Evolutionary conservation across 768 basidiomycete genomes (phyloP).

Genomic region (Boletellus emodensis): DNA sequence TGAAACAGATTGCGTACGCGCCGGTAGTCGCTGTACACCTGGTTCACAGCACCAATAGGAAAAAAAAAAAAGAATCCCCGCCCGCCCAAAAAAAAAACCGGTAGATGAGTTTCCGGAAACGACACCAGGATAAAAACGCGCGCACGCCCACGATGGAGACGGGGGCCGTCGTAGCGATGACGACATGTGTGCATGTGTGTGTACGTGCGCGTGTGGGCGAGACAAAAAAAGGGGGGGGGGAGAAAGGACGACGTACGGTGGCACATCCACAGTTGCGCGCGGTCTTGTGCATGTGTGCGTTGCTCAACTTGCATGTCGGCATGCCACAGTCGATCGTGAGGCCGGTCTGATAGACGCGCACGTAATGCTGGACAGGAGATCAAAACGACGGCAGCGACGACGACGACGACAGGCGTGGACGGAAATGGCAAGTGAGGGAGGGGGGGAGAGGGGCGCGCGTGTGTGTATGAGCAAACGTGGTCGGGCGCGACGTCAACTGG

Average conservation of each 20-base stretch:
- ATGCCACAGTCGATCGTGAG: conserved; percentile 51
- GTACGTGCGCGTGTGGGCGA: background rate
- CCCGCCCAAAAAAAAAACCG: background rate
- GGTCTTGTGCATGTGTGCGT: conserved; percentile 54
- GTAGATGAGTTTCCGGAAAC: conserved; percentile 1
- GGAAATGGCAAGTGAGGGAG: too few species aligned
- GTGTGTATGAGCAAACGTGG: conserved; percentile 2
- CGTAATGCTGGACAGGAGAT: conserved; percentile 49
- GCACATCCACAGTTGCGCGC: conserved; percentile 57
- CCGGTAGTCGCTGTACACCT: conserved; percentile 46
- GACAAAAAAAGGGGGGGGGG: background rate
- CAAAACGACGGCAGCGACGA: background rate
- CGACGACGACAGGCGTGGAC: too few species aligned
- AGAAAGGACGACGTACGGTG: conserved; percentile 31
- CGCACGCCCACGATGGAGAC: background rate
- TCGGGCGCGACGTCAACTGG: background rate
- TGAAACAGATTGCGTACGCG: conserved; percentile 65
- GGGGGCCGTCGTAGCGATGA: too few species aligned
- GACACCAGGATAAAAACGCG: background rate
- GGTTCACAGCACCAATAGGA: too few species aligned
- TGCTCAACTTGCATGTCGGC: conserved; percentile 49
- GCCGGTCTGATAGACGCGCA: conserved; percentile 60
- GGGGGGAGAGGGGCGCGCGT: too few species aligned
- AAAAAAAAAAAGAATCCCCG: too few species aligned
- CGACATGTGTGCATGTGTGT: too few species aligned